Evolutionary conservation across 208 protist genomes (phyloP).

Genomic region (Leishmania braziliensis): DNA sequence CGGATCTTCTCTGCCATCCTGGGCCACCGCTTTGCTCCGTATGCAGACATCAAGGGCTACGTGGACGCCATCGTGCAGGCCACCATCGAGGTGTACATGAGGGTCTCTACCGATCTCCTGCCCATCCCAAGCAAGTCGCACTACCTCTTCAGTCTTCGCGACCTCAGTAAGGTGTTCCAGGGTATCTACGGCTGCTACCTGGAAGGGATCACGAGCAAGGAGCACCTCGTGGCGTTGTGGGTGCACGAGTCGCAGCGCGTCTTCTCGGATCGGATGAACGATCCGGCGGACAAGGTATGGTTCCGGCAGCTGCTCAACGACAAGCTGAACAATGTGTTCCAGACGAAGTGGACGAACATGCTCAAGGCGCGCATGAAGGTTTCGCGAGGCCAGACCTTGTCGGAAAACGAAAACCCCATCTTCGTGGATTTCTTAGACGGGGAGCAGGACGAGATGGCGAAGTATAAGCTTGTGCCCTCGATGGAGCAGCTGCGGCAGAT

Average conservation of each 20-base stretch:
- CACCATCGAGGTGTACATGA: constrained; percentile 96
- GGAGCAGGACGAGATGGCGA: constrained; percentile 92
- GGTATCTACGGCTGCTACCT: constrained; percentile 94
- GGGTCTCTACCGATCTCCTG: constrained; percentile 89
- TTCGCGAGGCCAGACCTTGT: constrained; percentile 31
- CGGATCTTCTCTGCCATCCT: constrained; percentile 97
- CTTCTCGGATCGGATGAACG: constrained; percentile 97
- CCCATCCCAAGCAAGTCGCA: constrained; percentile 98
- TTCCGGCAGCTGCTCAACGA: constrained; percentile 94
- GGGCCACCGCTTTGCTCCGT: constrained; percentile 90
- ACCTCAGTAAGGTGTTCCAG: constrained; percentile 98
- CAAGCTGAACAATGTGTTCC: constrained; percentile 93
- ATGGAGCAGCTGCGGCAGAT: constrained; percentile 86
- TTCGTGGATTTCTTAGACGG: constrained; percentile 96
- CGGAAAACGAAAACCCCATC: constrained; percentile 88
- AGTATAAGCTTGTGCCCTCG: constrained; percentile 95
- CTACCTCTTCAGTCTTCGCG: constrained; percentile 98
- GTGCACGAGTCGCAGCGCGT: constrained; percentile 98
- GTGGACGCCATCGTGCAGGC: constrained; percentile 93
- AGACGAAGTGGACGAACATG: constrained; percentile 92
- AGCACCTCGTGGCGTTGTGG: constrained; percentile 96
- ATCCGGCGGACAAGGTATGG: constrained; percentile 91
- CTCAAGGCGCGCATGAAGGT: constrained; percentile 83
- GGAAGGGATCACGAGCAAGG: constrained; percentile 91
- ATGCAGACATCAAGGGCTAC: constrained; percentile 92